phyloP scores from a whole-genome alignment of 1,284 basidiomycete genomes.

The Fomitopsis palustris region DNA sequence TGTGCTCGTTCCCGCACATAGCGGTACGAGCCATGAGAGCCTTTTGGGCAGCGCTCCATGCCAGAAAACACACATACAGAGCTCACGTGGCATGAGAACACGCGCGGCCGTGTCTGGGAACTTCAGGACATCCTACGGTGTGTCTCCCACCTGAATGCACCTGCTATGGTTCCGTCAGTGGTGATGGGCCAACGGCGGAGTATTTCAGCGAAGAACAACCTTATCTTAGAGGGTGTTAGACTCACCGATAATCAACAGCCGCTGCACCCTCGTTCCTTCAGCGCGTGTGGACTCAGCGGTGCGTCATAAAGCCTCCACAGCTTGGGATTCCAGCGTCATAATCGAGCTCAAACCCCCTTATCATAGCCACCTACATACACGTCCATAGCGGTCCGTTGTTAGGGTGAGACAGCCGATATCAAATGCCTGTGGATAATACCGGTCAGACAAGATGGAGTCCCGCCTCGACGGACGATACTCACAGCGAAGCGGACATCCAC shows the following conservation, averaged over 20 bases:
- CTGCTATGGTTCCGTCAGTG: neutral
- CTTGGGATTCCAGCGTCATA: neutral
- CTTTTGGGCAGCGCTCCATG: neutral
- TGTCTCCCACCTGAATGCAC: neutral
- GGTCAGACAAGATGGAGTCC: neutral
- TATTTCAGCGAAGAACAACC: neutral
- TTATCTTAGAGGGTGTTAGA: neutral
- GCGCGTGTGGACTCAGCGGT: neutral
- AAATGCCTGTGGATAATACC: neutral
- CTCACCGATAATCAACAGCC: neutral
- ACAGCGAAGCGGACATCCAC: neutral
- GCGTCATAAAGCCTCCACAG: neutral
- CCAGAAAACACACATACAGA: slow-evolving; percentile 5
- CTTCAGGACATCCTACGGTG: neutral
- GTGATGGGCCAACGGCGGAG: neutral
- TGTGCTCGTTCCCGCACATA: slow-evolving; percentile 1
- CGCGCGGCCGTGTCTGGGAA: slow-evolving; percentile 7
- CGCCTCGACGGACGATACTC: neutral
- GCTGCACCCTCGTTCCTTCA: neutral
- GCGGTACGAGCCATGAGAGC: neutral
- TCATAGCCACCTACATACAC: neutral
- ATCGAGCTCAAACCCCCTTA: neutral
- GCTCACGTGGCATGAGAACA: slow-evolving; percentile 14
- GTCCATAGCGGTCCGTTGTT: neutral
- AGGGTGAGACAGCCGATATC: neutral